A percentile compares a stretch with the other conserved stretches of the same genome.
Evolutionary conservation across 2,329 filamentous ascomycete species (phyloP).

Genomic region (Ophiostoma sp.): DNA sequence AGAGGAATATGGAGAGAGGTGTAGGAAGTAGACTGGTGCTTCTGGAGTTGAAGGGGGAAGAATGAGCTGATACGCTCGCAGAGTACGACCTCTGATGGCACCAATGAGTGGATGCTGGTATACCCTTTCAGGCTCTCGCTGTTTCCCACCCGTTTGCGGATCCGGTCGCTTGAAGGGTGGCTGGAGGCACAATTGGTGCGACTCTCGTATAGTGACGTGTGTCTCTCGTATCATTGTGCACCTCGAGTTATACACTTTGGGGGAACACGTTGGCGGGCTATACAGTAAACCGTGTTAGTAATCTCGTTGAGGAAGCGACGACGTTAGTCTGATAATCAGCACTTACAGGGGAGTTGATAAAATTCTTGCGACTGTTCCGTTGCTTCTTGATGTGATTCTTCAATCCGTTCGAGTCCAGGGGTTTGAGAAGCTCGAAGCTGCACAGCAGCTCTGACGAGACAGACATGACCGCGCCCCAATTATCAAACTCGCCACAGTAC

Average conservation of each 20-base stretch:
- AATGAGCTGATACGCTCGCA: not conserved
- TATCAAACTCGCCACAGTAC: conserved; percentile 99
- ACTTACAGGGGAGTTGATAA: conserved; percentile 93
- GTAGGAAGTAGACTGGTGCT: not conserved
- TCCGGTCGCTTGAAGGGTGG: not conserved
- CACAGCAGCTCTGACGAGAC: conserved; percentile 89
- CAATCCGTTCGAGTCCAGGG: conserved; percentile 87
- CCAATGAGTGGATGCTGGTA: not conserved
- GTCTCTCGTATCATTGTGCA: not conserved
- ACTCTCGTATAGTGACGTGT: not conserved
- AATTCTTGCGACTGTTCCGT: conserved; percentile 85
- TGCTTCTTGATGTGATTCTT: conserved; percentile 99
- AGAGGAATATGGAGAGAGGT: not conserved
- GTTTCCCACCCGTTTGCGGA: not conserved
- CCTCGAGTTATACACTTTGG: conserved; percentile 45
- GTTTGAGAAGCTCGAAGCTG: conserved; percentile 95
- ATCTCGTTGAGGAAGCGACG: not conserved
- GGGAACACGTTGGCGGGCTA: conserved; percentile 53
- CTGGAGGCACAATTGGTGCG: not conserved
- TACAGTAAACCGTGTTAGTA: conserved; percentile 14
- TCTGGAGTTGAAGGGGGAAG: not conserved
- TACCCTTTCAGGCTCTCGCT: not conserved
- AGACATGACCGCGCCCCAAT: conserved; percentile 98
- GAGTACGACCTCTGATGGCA: not conserved
- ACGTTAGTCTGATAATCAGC: not conserved